These are phyloP conservation scores for Aspergillus versicolor DNA, from an alignment of 2,329 filamentous ascomycete species.

Conservation along the genomic window DNA sequence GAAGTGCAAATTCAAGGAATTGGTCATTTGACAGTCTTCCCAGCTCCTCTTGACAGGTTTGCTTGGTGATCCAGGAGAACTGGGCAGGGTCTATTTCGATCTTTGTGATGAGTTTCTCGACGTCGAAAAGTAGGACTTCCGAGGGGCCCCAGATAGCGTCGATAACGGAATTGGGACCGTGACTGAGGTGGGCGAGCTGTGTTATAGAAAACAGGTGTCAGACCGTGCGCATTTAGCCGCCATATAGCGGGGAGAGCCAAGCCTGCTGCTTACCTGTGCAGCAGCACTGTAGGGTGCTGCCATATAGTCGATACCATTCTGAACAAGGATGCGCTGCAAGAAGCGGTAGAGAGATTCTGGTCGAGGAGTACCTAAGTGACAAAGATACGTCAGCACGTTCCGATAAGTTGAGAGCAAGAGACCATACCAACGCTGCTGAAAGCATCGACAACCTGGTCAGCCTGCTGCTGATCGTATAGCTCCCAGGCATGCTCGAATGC, in stretches of 20 bases:
- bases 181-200: constrained; percentile 71
- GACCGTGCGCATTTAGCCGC: neutral
- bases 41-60: constrained; percentile 69
- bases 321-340: constrained; percentile 70
- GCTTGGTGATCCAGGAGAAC: constrained; percentile 65
- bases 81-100: constrained; percentile 58
- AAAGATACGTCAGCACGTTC: constrained; percentile 28
- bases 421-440: constrained; percentile 76
- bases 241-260: neutral
- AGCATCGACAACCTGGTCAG: constrained; percentile 76
- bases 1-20: constrained; percentile 79
- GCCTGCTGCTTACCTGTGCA: constrained; percentile 66
- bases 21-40: constrained; percentile 64
- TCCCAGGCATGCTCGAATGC: constrained; percentile 81
- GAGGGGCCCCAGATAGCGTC: constrained; percentile 80
- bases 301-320: constrained; percentile 70
- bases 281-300: constrained; percentile 86
- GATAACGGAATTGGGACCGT: constrained; percentile 64
- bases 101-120: constrained; percentile 69
- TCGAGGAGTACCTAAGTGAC: constrained; percentile 62
- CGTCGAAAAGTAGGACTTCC: constrained; percentile 81
- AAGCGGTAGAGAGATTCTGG: constrained; percentile 73
- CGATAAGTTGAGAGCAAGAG: constrained; percentile 12
- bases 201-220: constrained; percentile 1
- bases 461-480: constrained; percentile 77